These are phyloP conservation scores for Pulveroboletus sp. DNA, from an alignment of 768 basidiomycete species.

Conservation along the genomic window DNA sequence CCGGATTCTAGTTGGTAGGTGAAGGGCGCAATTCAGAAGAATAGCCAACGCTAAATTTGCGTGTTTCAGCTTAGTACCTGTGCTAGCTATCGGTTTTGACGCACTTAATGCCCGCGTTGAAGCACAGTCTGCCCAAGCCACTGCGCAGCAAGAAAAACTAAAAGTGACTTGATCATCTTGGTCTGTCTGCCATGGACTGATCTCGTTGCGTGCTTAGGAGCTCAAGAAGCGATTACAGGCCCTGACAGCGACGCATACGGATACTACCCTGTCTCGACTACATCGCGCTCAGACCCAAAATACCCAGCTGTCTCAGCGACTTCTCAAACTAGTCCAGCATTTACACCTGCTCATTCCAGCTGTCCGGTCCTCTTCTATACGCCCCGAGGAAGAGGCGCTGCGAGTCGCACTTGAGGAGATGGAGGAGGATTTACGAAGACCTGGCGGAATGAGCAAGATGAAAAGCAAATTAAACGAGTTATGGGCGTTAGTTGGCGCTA, in stretches of 20 bases:
- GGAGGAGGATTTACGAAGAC: constrained; percentile 63
- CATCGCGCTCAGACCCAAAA: constrained; percentile 61
- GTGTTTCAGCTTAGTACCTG: constrained; percentile 65
- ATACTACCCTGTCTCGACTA: constrained; percentile 67
- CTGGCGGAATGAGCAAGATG: constrained; percentile 53
- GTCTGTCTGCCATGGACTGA: constrained; percentile 2
- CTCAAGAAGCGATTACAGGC: constrained; percentile 61
- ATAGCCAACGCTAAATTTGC: not conserved
- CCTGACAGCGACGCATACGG: constrained; percentile 59
- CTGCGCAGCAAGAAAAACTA: constrained; percentile 64
- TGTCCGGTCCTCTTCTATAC: constrained; percentile 69
- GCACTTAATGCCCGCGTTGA: constrained; percentile 77
- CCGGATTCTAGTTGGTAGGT: constrained; percentile 74
- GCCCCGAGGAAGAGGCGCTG: constrained; percentile 78
- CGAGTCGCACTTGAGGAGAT: constrained; percentile 70
- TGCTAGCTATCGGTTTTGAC: constrained; percentile 78
- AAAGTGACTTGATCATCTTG: constrained; percentile 36
- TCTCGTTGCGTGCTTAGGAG: constrained; percentile 41
- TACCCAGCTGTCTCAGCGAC: constrained; percentile 66
- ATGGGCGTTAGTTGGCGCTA: constrained; percentile 79
- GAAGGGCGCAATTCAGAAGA: not conserved
- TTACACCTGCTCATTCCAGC: constrained; percentile 77
- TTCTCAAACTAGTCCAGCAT: constrained; percentile 70
- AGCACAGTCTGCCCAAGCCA: constrained; percentile 65
- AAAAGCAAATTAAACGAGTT: constrained; percentile 77